A percentile compares a stretch with the other conserved stretches of the same genome.
phyloP scores from a whole-genome alignment of 805 yeast species.

The Wickerhamomyces alni region DNA sequence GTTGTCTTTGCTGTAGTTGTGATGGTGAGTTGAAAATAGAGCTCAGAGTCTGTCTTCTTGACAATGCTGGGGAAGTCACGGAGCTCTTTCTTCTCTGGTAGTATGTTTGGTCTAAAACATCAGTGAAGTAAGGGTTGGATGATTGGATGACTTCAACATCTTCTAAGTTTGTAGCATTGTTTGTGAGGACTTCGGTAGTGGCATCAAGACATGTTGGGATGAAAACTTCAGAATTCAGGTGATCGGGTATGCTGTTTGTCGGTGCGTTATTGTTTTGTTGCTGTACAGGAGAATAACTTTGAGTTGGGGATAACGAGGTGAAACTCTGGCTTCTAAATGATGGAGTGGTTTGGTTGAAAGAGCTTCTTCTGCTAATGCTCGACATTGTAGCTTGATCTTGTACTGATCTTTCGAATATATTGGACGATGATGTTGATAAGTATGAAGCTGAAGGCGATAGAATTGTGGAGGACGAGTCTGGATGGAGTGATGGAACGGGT shows the following conservation, averaged over 20 bases:
- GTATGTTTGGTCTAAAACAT: slow-evolving; percentile 1
- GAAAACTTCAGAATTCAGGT: slow-evolving; percentile 4
- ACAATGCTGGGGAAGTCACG: slow-evolving; percentile 1
- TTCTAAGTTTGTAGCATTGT: slow-evolving; percentile 2
- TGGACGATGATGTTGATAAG: slow-evolving; percentile 5
- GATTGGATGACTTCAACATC: slow-evolving; percentile 4
- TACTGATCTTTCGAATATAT: slow-evolving; percentile 16
- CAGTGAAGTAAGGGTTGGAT: neutral
- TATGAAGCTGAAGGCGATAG: slow-evolving; percentile 2
- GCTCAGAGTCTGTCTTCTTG: slow-evolving; percentile 4
- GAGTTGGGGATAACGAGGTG: slow-evolving; percentile 2
- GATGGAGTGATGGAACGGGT: no score
- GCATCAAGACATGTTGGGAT: slow-evolving; percentile 8
- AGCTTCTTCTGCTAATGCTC: slow-evolving; percentile 3
- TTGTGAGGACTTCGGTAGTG: slow-evolving; percentile 2
- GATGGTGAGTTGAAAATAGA: neutral
- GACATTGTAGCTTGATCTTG: slow-evolving; percentile 10
- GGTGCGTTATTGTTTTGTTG: neutral
- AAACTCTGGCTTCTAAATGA: slow-evolving; percentile 4
- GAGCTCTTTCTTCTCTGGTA: neutral
- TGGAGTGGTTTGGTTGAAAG: slow-evolving; percentile 2
- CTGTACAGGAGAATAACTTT: no score
- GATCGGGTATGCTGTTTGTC: neutral
- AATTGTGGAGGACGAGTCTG: neutral
- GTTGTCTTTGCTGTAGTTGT: neutral